Conservation (phyloP, 768 basidiomycete species). For the Leccinum rimulosum region DNA sequence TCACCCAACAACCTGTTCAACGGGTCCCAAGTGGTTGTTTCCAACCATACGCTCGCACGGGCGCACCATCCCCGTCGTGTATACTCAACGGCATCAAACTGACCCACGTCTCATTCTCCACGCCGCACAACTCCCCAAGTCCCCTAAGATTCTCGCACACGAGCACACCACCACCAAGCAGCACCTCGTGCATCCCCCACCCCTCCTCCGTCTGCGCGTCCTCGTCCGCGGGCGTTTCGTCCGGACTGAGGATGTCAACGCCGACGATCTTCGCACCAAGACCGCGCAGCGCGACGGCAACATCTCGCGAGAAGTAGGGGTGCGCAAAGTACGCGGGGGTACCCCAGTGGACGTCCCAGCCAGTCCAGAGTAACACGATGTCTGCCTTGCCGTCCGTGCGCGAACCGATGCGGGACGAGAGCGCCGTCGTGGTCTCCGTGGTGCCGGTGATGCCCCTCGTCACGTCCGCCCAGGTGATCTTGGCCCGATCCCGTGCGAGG, state of each 20-base stretch:
- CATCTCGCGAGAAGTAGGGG: slow-evolving; percentile 57
- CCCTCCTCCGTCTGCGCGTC: slow-evolving; percentile 12
- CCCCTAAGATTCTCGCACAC: slow-evolving; percentile 73
- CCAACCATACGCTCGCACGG: slow-evolving; percentile 70
- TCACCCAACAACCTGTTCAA: no score
- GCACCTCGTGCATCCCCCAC: slow-evolving; percentile 54
- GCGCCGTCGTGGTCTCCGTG: background rate
- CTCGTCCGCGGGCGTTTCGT: slow-evolving; percentile 45
- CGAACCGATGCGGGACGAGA: slow-evolving; percentile 19
- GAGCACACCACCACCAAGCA: slow-evolving; percentile 59
- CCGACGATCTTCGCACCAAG: slow-evolving; percentile 58
- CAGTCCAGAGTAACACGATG: slow-evolving; percentile 61
- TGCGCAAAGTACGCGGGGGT: slow-evolving; percentile 54
- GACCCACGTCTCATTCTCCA: slow-evolving; percentile 38
- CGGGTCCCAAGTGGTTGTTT: slow-evolving; percentile 2
- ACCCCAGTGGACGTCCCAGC: slow-evolving; percentile 61
- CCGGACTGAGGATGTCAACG: slow-evolving; percentile 64
- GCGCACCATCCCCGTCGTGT: slow-evolving; percentile 62
- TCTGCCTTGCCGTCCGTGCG: slow-evolving; percentile 28
- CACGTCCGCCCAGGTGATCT: slow-evolving; percentile 51
- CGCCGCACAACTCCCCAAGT: slow-evolving; percentile 39
- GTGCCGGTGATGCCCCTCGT: background rate
- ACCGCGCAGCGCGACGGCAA: slow-evolving; percentile 47
- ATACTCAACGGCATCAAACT: slow-evolving; percentile 59
- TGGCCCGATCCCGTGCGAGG: slow-evolving; percentile 38